A percentile compares a stretch with the other conserved stretches of the same genome.
These are phyloP conservation scores for Colletotrichum liriopes DNA, from an alignment of 2,329 filamentous ascomycete genomes.

Conservation along the genomic window DNA sequence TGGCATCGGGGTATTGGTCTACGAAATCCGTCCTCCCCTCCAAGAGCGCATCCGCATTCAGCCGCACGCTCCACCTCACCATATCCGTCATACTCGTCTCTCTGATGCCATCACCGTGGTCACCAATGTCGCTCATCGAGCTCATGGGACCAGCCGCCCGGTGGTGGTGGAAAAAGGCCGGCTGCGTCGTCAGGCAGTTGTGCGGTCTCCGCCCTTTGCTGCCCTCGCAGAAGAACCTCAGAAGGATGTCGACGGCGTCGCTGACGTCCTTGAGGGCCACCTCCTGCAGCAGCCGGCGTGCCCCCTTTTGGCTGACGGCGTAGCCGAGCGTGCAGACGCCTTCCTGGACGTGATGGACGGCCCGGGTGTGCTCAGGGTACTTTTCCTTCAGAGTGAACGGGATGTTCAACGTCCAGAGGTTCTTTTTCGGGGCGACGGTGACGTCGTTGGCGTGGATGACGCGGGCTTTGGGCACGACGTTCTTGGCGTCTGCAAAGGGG, in stretches of 20 bases:
- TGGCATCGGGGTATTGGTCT: conserved; percentile 49
- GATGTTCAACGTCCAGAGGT: conserved; percentile 54
- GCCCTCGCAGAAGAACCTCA: conserved; percentile 63
- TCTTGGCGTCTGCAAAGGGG: conserved; percentile 41
- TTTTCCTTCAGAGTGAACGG: conserved; percentile 54
- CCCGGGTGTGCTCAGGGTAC: conserved; percentile 60
- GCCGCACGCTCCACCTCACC: conserved; percentile 57
- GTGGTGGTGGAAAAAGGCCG: conserved; percentile 63
- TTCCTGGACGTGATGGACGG: conserved; percentile 59
- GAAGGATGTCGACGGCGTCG: conserved; percentile 59
- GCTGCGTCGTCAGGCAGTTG: conserved; percentile 58
- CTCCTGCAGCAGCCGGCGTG: conserved; percentile 59
- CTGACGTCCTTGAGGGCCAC: conserved; percentile 59
- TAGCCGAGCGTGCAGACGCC: conserved; percentile 62
- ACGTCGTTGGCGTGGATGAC: conserved; percentile 52
- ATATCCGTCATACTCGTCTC: conserved; percentile 52
- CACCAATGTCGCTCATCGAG: conserved; percentile 55
- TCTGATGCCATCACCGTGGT: conserved; percentile 49
- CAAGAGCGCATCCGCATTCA: conserved; percentile 58
- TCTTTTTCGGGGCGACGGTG: conserved; percentile 53
- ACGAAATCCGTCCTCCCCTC: conserved; percentile 50
- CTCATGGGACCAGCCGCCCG: conserved; percentile 54
- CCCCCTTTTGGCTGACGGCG: conserved; percentile 61
- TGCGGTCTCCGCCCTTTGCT: conserved; percentile 51
- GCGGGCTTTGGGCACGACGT: conserved; percentile 48